A percentile compares a stretch with the other conserved stretches of the same genome.
Conservation (phyloP, 495 filamentous ascomycete species). For the Trichocladium uniseriatum region DNA sequence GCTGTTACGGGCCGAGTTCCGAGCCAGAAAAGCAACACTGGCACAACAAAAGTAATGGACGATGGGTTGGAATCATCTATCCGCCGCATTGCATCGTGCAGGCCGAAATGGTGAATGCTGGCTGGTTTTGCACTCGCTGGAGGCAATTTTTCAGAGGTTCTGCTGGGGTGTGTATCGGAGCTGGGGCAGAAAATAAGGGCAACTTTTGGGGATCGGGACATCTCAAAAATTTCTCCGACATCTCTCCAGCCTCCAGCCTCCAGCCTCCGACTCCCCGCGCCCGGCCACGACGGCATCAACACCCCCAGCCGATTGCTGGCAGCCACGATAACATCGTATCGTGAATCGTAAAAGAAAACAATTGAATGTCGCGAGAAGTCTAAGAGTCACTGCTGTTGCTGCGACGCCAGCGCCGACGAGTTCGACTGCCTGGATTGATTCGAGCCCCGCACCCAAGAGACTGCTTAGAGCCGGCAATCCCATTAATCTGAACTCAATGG, state of each 20-base stretch:
- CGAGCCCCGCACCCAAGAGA: neutral
- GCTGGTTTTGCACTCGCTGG: neutral
- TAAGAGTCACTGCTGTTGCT: neutral
- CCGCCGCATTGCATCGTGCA: neutral
- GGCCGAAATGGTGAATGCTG: neutral
- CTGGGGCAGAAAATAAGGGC: slow-evolving; percentile 41
- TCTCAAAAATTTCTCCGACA: slow-evolving; percentile 34
- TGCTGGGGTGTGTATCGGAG: slow-evolving; percentile 33
- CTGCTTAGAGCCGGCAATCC: neutral
- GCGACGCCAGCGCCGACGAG: neutral
- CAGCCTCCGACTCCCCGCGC: neutral
- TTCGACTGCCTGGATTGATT: neutral
- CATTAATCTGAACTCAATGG: slow-evolving; percentile 4
- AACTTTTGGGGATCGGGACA: slow-evolving; percentile 29
- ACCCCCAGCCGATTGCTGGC: neutral
- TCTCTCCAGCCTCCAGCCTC: slow-evolving; percentile 8
- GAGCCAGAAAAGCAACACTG: no score
- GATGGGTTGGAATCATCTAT: no score
- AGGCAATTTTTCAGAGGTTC: slow-evolving; percentile 2
- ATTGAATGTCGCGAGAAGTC: neutral
- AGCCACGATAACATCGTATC: neutral
- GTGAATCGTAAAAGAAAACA: neutral
- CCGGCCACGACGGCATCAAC: neutral
- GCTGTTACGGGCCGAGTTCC: no score
- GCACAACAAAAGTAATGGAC: no score